Evolutionary conservation across 2,329 filamentous ascomycete genomes (phyloP).

Genomic region (Fusarium lateritium): DNA sequence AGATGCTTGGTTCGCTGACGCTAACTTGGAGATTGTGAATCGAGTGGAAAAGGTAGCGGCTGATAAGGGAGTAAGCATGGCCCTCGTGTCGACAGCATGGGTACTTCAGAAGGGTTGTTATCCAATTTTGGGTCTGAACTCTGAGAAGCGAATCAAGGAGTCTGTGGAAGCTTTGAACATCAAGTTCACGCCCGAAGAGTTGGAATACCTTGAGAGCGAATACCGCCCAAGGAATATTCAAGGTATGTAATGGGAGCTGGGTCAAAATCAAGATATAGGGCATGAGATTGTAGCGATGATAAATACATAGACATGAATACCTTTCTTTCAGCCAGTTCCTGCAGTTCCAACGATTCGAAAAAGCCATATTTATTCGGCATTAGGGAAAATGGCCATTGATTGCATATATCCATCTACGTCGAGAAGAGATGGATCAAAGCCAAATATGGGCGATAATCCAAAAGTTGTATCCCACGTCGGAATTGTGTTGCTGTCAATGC

Average conservation of each 20-base stretch:
- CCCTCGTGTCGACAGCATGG: constrained; percentile 77
- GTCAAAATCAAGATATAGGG: accelerated
- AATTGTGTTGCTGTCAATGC: constrained; percentile 34
- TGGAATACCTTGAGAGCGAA: constrained; percentile 72
- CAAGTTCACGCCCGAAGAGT: constrained; percentile 70
- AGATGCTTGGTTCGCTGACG: constrained; percentile 48
- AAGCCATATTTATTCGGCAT: background rate
- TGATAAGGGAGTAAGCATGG: constrained; percentile 72
- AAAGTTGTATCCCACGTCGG: constrained; percentile 49
- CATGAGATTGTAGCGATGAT: background rate
- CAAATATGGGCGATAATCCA: constrained; percentile 50
- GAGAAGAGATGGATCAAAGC: constrained; percentile 46
- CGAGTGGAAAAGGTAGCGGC: constrained; percentile 68
- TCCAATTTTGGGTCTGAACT: constrained; percentile 75
- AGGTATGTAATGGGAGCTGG: constrained; percentile 42
- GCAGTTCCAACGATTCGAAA: background rate
- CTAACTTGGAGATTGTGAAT: constrained; percentile 51
- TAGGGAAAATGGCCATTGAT: constrained; percentile 38
- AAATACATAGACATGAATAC: constrained; percentile 7
- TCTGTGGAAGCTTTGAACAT: constrained; percentile 64
- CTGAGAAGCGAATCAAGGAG: constrained; percentile 72
- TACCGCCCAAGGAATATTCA: constrained; percentile 69
- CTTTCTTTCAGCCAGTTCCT: background rate
- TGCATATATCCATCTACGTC: constrained; percentile 37
- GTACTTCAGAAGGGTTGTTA: constrained; percentile 66